Conservation (phyloP, 371 early-diverging fungal species). For the Apophysomyces trapeziformis region DNA sequence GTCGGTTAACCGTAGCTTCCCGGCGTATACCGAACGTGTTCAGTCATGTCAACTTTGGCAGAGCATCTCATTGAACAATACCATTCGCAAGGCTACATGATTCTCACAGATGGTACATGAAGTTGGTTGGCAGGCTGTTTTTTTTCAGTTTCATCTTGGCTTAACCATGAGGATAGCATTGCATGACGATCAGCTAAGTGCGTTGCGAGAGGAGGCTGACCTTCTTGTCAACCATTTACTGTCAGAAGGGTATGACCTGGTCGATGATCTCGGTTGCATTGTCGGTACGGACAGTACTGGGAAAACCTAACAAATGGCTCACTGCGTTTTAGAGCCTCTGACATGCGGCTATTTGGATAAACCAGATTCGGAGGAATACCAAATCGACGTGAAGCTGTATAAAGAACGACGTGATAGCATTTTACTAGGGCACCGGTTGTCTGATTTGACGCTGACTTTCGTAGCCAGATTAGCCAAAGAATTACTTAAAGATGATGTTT, state of each 20-base stretch:
- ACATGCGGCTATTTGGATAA: slow-evolving; percentile 53
- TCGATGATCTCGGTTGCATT: slow-evolving; percentile 54
- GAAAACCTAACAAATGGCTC: background rate
- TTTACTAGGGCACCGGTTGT: slow-evolving; percentile 7
- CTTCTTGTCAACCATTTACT: slow-evolving; percentile 51
- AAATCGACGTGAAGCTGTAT: slow-evolving; percentile 30
- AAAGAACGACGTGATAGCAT: slow-evolving; percentile 34
- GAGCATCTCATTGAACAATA: slow-evolving; percentile 41
- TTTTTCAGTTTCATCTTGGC: background rate
- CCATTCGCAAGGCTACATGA: slow-evolving; percentile 18
- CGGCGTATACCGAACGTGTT: background rate
- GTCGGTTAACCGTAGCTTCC: too few species aligned
- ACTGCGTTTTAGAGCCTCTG: slow-evolving; percentile 42
- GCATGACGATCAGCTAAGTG: slow-evolving; percentile 26
- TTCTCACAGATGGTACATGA: slow-evolving; percentile 15
- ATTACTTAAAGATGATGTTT: slow-evolving; percentile 29
- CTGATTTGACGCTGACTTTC: slow-evolving; percentile 33
- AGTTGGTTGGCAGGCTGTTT: background rate
- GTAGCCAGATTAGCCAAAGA: slow-evolving; percentile 40
- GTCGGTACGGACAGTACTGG: slow-evolving; percentile 32
- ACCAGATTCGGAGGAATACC: slow-evolving; percentile 23
- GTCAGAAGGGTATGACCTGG: slow-evolving; percentile 49
- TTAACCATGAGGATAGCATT: slow-evolving; percentile 24
- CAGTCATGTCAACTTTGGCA: background rate
- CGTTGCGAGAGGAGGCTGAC: slow-evolving; percentile 53